Percentiles rank a stretch among this genome's conserved stretches.
phyloP scores from a whole-genome alignment of 2,329 filamentous ascomycete species.

The Nannizziopsis arthrosporioides region DNA sequence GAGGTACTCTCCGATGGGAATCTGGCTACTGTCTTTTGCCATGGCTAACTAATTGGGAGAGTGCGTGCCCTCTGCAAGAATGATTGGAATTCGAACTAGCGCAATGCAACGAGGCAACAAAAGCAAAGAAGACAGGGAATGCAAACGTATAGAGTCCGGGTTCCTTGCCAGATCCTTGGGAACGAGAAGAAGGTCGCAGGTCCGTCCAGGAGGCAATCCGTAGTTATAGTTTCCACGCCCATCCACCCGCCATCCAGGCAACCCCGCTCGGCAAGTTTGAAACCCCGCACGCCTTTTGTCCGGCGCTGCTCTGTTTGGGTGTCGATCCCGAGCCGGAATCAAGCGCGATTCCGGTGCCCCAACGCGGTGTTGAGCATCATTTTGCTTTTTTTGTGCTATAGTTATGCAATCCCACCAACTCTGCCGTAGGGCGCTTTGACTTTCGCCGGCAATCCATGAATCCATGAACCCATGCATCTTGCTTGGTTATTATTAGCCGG shows the following conservation, averaged over 20 bases:
- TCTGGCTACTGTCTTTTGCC: constrained; percentile 6
- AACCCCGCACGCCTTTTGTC: constrained; percentile 7
- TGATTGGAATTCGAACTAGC: not conserved
- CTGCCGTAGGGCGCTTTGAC: no score
- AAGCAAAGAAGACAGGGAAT: constrained; percentile 47
- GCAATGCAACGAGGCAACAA: not conserved
- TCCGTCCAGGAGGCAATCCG: no score
- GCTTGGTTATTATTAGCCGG: no score
- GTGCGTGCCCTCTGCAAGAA: not conserved
- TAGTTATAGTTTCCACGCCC: no score
- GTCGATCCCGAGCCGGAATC: constrained; percentile 7
- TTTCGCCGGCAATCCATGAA: no score
- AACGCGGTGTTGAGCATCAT: no score
- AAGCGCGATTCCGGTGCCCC: no score
- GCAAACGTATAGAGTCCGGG: constrained; percentile 69
- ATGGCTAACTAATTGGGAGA: not conserved
- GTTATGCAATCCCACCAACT: no score
- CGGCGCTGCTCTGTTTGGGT: constrained; percentile 5
- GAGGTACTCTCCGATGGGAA: constrained; percentile 15
- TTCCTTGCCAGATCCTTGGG: constrained; percentile 69
- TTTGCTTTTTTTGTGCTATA: no score
- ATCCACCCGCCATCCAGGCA: no score
- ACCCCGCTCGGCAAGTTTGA: constrained; percentile 5
- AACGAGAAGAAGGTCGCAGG: constrained; percentile 42
- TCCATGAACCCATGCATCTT: no score